Evolutionary conservation across 805 yeast genomes (phyloP).

Genomic region (Kurtzmaniella fragi): DNA sequence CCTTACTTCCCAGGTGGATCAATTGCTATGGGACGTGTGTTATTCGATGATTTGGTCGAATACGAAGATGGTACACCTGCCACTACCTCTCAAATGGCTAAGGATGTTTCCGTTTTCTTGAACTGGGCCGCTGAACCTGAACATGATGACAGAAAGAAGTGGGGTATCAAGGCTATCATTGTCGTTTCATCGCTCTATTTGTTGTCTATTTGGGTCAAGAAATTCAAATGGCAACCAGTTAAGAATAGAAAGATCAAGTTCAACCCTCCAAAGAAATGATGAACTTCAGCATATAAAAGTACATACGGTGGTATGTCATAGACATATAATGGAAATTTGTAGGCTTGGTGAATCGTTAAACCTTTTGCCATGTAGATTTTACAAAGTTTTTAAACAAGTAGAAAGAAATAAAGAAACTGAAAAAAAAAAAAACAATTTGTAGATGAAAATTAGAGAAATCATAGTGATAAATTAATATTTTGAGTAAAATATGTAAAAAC

Average conservation of each 20-base stretch:
- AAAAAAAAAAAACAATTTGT: no score
- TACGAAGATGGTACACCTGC: slow-evolving; percentile 99
- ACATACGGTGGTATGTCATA: no score
- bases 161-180: slow-evolving; percentile 89
- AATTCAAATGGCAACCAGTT: slow-evolving; percentile 96
- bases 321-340: no score
- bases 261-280: slow-evolving; percentile 77
- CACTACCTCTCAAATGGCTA: slow-evolving; percentile 98
- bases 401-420: no score
- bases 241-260: slow-evolving; percentile 91
- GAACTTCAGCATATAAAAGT: slow-evolving; percentile 3
- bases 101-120: slow-evolving; percentile 92
- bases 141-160: slow-evolving; percentile 95
- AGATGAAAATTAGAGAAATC: no score
- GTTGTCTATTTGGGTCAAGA: slow-evolving; percentile 86
- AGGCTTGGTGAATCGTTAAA: no score
- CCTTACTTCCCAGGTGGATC: slow-evolving; percentile 99
- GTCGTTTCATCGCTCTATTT: slow-evolving; percentile 75
- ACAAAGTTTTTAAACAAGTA: no score
- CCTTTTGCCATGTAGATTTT: no score
- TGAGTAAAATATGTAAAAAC: no score
- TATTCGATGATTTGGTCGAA: slow-evolving; percentile 96
- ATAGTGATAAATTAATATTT: no score
- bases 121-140: slow-evolving; percentile 99
- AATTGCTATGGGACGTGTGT: slow-evolving; percentile 98